Evolutionary conservation across 2,329 filamentous ascomycete genomes (phyloP).

Genomic region (Aureobasidium namibiae): DNA sequence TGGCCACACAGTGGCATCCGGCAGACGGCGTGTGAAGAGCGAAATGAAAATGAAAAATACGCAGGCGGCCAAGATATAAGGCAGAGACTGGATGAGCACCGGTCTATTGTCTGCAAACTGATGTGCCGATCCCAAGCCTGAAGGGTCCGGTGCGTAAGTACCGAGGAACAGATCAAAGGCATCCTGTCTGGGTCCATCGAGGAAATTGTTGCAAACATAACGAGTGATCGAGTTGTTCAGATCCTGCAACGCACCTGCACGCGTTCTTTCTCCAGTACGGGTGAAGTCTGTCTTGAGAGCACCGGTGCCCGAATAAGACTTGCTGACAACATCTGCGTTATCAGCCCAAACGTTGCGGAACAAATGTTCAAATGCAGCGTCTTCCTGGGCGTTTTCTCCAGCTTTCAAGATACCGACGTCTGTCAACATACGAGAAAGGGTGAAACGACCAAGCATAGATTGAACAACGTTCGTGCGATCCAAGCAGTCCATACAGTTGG

Average conservation of each 20-base stretch:
- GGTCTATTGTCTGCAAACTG: slow-evolving; percentile 82
- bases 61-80: slow-evolving; percentile 81
- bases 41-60: slow-evolving; percentile 74
- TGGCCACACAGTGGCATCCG: slow-evolving; percentile 70
- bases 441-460: slow-evolving; percentile 88
- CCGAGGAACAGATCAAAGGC: slow-evolving; percentile 92
- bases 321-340: slow-evolving; percentile 92
- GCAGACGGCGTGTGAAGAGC: slow-evolving; percentile 60
- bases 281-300: slow-evolving; percentile 98
- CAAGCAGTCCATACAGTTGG: slow-evolving; percentile 98
- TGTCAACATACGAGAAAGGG: slow-evolving; percentile 77
- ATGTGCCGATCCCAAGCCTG: slow-evolving; percentile 60
- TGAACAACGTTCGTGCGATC: slow-evolving; percentile 97
- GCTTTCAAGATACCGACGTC: slow-evolving; percentile 71
- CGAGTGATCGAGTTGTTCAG: slow-evolving; percentile 79
- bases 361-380: slow-evolving; percentile 73
- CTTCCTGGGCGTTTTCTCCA: slow-evolving; percentile 71
- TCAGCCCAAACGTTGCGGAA: slow-evolving; percentile 99
- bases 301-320: slow-evolving; percentile 88
- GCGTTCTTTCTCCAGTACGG: slow-evolving; percentile 82
- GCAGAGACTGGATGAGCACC: slow-evolving; percentile 82
- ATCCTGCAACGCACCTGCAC: slow-evolving; percentile 76
- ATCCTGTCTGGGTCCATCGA: slow-evolving; percentile 89
- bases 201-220: slow-evolving; percentile 90
- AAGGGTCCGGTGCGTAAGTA: slow-evolving; percentile 66